These are phyloP conservation scores for Dalbergia cochinchinensis DNA, from an alignment of 306 rosid genomes.

Conservation along the genomic window DNA sequence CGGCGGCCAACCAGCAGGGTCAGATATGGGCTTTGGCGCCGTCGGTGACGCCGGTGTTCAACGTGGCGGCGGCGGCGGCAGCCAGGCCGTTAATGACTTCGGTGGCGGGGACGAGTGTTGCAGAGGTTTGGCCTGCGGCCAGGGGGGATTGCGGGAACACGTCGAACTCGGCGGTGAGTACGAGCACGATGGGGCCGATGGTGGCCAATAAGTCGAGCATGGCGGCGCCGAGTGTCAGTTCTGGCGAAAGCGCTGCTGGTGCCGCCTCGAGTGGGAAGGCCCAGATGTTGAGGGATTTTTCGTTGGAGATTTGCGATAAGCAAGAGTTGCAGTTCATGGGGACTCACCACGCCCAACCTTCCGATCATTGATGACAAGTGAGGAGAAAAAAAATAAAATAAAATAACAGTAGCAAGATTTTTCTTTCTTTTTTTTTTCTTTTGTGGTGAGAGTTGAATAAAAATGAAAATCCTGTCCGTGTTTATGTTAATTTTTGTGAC, in stretches of 20 bases:
- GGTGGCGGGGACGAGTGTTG: conserved; percentile 30
- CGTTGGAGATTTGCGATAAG: conserved; percentile 40
- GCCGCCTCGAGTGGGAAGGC: background rate
- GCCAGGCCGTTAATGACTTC: conserved; percentile 55
- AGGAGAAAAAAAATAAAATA: no score
- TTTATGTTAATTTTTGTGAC: background rate
- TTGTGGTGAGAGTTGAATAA: conserved; percentile 3
- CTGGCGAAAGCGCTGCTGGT: background rate
- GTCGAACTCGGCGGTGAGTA: conserved; percentile 46
- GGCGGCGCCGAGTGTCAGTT: conserved; percentile 62
- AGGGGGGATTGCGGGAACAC: background rate
- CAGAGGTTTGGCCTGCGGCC: conserved; percentile 44
- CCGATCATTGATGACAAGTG: conserved; percentile 11
- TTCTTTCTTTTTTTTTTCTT: background rate
- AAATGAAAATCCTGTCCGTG: background rate
- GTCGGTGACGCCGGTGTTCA: conserved; percentile 55
- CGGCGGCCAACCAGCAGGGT: conserved; percentile 45
- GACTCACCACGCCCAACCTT: conserved; percentile 9
- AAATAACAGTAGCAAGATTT: no score
- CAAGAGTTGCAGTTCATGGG: conserved; percentile 45
- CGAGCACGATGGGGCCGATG: conserved; percentile 62
- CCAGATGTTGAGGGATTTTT: conserved; percentile 39
- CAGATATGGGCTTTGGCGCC: conserved; percentile 73
- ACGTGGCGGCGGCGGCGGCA: conserved; percentile 48
- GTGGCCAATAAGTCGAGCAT: conserved; percentile 58